These are phyloP conservation scores for Achlya hypogyna DNA, from an alignment of 352 stramenopile species.

Conservation along the genomic window DNA sequence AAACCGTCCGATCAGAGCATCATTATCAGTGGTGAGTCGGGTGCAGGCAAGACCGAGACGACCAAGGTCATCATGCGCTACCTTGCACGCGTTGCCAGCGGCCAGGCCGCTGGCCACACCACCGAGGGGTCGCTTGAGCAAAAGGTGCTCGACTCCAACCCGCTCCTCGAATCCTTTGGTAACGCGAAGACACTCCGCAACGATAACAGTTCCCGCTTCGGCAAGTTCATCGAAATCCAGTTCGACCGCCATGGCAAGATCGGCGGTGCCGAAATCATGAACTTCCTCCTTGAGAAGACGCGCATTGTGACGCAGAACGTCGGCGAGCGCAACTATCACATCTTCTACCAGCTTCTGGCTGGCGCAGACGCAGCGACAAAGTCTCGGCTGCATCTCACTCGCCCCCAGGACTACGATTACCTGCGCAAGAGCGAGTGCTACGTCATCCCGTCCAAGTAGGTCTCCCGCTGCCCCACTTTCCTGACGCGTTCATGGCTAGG, in stretches of 20 bases:
- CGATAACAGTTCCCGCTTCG: conserved; percentile 95
- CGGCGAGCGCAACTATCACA: conserved; percentile 95
- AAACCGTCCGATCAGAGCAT: conserved; percentile 86
- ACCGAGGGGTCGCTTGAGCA: conserved; percentile 36
- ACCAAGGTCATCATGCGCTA: conserved; percentile 92
- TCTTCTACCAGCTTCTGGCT: conserved; percentile 93
- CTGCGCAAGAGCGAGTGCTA: conserved; percentile 83
- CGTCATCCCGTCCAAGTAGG: conserved; percentile 53
- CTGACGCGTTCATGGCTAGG: conserved; percentile 18
- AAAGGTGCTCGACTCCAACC: conserved; percentile 81
- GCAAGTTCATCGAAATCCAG: conserved; percentile 97
- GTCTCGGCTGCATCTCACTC: conserved; percentile 58
- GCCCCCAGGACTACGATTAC: conserved; percentile 80
- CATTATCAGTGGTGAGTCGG: conserved; percentile 89
- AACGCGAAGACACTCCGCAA: conserved; percentile 94
- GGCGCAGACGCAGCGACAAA: conserved; percentile 61
- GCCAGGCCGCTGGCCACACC: conserved; percentile 15
- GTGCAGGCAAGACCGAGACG: conserved; percentile 85
- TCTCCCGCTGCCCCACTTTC: neutral
- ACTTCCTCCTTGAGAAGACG: conserved; percentile 88
- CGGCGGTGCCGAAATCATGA: conserved; percentile 83
- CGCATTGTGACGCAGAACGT: conserved; percentile 82
- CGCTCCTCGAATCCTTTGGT: conserved; percentile 83
- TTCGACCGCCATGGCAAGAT: conserved; percentile 92
- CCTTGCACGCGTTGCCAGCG: conserved; percentile 59